A percentile compares a stretch with the other conserved stretches of the same genome.
Evolutionary conservation across 371 early-diverging fungal genomes (phyloP).

Genomic region (Mucor circinelloides): DNA sequence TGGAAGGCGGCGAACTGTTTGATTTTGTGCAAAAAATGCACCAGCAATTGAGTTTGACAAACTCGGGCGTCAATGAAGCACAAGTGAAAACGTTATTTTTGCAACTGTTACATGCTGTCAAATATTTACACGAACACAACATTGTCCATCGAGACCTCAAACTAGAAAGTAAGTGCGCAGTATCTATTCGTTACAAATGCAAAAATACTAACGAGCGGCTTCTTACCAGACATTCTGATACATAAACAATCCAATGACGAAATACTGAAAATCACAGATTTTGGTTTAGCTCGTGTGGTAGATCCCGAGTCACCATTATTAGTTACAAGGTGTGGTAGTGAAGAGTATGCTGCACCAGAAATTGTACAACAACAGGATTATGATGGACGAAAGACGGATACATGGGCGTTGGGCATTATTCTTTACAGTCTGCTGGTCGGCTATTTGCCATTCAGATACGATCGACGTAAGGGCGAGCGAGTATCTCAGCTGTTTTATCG

Average conservation of each 20-base stretch:
- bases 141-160: slow-evolving; percentile 82
- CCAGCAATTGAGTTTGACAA: slow-evolving; percentile 6
- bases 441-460: slow-evolving; percentile 59
- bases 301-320: slow-evolving; percentile 45
- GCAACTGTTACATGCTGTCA: slow-evolving; percentile 63
- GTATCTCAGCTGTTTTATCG: slow-evolving; percentile 52
- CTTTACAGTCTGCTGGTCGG: slow-evolving; percentile 63
- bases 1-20: slow-evolving; percentile 68
- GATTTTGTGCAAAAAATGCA: slow-evolving; percentile 61
- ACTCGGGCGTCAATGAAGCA: slow-evolving; percentile 30
- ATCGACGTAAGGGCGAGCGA: slow-evolving; percentile 40
- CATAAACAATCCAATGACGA: slow-evolving; percentile 27
- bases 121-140: slow-evolving; percentile 70
- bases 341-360: slow-evolving; percentile 90
- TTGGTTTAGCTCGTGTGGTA: slow-evolving; percentile 61
- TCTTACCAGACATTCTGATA: slow-evolving; percentile 26
- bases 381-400: slow-evolving; percentile 68
- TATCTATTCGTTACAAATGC: neutral
- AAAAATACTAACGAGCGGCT: neutral
- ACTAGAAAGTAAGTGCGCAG: slow-evolving; percentile 64
- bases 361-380: slow-evolving; percentile 67
- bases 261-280: slow-evolving; percentile 67
- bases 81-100: slow-evolving; percentile 40
- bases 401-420: slow-evolving; percentile 77
- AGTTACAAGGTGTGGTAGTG: slow-evolving; percentile 69